phyloP scores from a whole-genome alignment of 163 green algal genomes.

The Smithsoniella earleae region DNA sequence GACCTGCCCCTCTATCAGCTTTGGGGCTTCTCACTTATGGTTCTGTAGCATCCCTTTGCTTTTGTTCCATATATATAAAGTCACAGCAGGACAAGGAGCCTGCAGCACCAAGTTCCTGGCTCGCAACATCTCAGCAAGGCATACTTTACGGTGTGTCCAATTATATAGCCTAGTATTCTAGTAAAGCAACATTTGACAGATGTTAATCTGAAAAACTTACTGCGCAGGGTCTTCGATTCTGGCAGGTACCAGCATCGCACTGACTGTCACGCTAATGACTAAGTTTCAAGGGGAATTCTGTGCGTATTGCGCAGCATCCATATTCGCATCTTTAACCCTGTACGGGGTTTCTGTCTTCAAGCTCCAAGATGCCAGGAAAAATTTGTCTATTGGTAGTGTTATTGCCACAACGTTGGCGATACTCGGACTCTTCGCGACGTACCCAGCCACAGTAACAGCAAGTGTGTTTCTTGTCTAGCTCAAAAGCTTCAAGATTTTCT shows the following conservation, averaged over 20 bases:
- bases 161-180: too few relatives aligned
- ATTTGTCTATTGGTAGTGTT: constrained; percentile 15
- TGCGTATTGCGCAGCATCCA: constrained; percentile 21
- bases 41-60: constrained; percentile 16
- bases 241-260: constrained; percentile 19
- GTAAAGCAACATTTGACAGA: too few relatives aligned
- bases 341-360: neutral
- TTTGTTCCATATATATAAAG: constrained; percentile 18
- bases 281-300: constrained; percentile 1
- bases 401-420: constrained; percentile 6
- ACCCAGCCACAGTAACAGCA: constrained; percentile 25
- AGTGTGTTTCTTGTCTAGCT: constrained; percentile 6
- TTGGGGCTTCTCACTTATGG: neutral
- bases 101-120: neutral
- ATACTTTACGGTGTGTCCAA: constrained; percentile 22
- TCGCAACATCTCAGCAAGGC: constrained; percentile 9
- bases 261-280: constrained; percentile 12
- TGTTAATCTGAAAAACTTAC: too few relatives aligned
- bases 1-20: neutral
- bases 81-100: neutral
- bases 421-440: constrained; percentile 5
- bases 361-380: neutral
- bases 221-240: constrained; percentile 5
- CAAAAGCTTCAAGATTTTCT: too few relatives aligned
- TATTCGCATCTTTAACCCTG: constrained; percentile 1